phyloP scores from a whole-genome alignment of 192 early-diverging fungal genomes.

The Entomortierella beljakovae region DNA sequence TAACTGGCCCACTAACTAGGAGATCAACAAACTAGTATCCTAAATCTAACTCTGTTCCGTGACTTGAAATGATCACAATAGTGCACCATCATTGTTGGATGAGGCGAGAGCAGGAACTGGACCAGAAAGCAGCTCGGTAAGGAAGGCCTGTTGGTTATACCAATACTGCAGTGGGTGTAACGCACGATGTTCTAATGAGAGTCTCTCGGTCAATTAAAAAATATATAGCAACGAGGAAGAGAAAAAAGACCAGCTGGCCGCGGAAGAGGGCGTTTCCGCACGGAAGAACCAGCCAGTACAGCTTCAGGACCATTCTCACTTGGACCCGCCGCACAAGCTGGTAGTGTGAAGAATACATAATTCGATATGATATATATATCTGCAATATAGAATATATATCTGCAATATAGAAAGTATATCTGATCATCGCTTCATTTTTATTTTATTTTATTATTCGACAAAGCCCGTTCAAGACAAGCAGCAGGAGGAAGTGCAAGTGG shows the following conservation, averaged over 20 bases:
- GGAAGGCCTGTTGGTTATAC: neutral
- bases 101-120: conserved; percentile 45
- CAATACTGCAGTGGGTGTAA: neutral
- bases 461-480: conserved; percentile 32
- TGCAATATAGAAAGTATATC: no score
- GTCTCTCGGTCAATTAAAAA: neutral
- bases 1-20: no score
- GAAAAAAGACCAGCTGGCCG: conserved; percentile 59
- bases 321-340: conserved; percentile 56
- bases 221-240: conserved; percentile 26
- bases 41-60: no score
- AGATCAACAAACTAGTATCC: no score
- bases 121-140: conserved; percentile 18
- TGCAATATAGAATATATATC: no score
- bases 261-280: conserved; percentile 37
- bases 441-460: neutral
- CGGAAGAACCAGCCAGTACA: conserved; percentile 32
- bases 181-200: neutral
- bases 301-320: conserved; percentile 68
- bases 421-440: neutral
- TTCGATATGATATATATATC: no score
- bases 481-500: conserved; percentile 43
- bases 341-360: conserved; percentile 6
- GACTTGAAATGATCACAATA: conserved; percentile 6
- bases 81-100: conserved; percentile 49